Evolutionary conservation across 2,329 filamentous ascomycete species (phyloP).

Genomic region (Penicillium sclerotiorum): DNA sequence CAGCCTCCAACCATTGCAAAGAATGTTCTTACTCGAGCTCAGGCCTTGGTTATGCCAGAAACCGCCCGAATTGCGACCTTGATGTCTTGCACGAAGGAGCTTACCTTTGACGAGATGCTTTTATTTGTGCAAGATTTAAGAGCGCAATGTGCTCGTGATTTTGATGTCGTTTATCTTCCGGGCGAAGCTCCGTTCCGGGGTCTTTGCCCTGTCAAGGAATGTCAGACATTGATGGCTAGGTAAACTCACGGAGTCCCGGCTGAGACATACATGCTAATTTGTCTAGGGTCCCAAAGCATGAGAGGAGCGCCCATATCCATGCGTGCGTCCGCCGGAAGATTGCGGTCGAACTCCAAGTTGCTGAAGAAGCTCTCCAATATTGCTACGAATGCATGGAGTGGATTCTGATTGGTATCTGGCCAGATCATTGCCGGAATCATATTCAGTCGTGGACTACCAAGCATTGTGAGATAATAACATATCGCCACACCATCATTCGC

Average conservation of each 20-base stretch:
- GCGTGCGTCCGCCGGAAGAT: slow-evolving; percentile 14
- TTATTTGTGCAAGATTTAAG: slow-evolving; percentile 17
- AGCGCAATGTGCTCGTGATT: slow-evolving; percentile 15
- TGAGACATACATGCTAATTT: slow-evolving; percentile 12
- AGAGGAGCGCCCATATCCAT: slow-evolving; percentile 21
- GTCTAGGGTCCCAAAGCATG: slow-evolving; percentile 13
- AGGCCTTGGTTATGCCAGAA: slow-evolving; percentile 23
- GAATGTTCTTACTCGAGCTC: slow-evolving; percentile 15
- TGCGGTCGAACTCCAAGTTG: slow-evolving; percentile 7
- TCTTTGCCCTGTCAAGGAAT: slow-evolving; percentile 14
- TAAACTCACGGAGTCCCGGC: slow-evolving; percentile 9
- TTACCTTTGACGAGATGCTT: slow-evolving; percentile 19
- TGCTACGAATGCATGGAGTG: slow-evolving; percentile 21
- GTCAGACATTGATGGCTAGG: slow-evolving; percentile 10
- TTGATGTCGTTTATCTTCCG: slow-evolving; percentile 21
- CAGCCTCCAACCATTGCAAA: slow-evolving; percentile 4
- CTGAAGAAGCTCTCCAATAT: slow-evolving; percentile 11
- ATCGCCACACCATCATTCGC: slow-evolving; percentile 16
- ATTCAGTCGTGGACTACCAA: slow-evolving; percentile 14
- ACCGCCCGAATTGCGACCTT: slow-evolving; percentile 11
- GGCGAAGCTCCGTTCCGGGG: slow-evolving; percentile 13
- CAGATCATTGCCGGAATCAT: slow-evolving; percentile 11
- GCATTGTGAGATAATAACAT: slow-evolving; percentile 18
- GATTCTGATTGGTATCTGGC: slow-evolving; percentile 8
- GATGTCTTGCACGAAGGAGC: slow-evolving; percentile 16